A percentile compares a stretch with the other conserved stretches of the same genome.
Conservation (phyloP, 139 green algal species). For the Pleodorina starrii region DNA sequence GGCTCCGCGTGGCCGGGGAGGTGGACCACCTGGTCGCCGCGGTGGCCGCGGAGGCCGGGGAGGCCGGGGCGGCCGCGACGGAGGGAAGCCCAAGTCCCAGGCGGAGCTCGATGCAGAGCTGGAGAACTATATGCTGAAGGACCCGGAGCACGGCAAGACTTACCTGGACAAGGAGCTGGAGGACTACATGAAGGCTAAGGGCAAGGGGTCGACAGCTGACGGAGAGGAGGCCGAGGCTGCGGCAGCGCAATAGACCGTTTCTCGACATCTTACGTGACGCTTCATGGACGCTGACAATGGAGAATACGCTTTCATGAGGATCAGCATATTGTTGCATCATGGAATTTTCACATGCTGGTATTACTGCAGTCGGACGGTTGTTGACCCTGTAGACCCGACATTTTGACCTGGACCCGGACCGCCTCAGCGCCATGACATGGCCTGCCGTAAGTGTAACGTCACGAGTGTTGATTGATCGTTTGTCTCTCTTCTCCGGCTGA, state of each 20-base stretch:
- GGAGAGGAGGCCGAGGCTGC: constrained; percentile 16
- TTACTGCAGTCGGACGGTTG: too few relatives aligned
- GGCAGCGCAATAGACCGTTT: not conserved
- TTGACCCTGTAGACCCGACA: too few relatives aligned
- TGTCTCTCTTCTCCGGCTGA: too few relatives aligned
- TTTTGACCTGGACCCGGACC: too few relatives aligned
- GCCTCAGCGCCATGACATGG: too few relatives aligned
- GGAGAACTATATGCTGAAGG: constrained; percentile 60
- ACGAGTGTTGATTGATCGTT: too few relatives aligned
- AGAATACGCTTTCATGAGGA: not conserved
- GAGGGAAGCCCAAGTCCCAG: constrained; percentile 29
- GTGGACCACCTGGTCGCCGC: constrained; percentile 16
- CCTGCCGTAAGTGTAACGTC: too few relatives aligned
- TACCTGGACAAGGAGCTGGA: constrained; percentile 57
- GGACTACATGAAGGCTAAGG: constrained; percentile 51
- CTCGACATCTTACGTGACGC: not conserved
- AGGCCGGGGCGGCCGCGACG: constrained; percentile 19
- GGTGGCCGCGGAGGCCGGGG: constrained; percentile 37
- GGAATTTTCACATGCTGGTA: not conserved
- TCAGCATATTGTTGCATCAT: not conserved
- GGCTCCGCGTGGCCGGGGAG: constrained; percentile 6
- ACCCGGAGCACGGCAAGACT: constrained; percentile 38
- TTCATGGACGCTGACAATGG: not conserved
- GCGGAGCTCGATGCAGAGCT: constrained; percentile 59
- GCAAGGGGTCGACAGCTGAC: not conserved